These are phyloP conservation scores for Scheffersomyces lignicola DNA, from an alignment of 1,139 yeast species.

Conservation along the genomic window DNA sequence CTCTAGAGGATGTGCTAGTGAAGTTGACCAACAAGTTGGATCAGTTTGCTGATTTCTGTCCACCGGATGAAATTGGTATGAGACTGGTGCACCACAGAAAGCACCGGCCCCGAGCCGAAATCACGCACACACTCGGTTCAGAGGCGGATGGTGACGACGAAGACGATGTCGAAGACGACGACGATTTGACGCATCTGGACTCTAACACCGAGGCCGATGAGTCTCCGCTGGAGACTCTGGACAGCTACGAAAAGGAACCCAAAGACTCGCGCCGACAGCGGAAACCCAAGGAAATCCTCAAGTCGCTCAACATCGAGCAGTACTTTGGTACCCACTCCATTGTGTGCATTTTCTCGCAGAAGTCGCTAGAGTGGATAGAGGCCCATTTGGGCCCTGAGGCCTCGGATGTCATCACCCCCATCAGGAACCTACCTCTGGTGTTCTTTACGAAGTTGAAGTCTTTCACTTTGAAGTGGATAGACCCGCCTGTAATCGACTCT, in stretches of 20 bases:
- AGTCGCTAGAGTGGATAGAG: constrained; percentile 36
- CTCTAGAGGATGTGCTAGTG: constrained; percentile 24
- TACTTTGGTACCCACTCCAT: constrained; percentile 43
- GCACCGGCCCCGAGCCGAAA: background rate
- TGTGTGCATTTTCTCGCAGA: constrained; percentile 35
- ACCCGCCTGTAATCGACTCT: constrained; percentile 29
- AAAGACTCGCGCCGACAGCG: background rate
- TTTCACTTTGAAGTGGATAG: constrained; percentile 32
- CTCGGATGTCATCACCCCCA: constrained; percentile 23
- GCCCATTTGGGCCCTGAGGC: constrained; percentile 25
- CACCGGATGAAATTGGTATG: background rate
- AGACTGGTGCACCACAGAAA: background rate
- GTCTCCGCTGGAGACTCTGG: constrained; percentile 2
- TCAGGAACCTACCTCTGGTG: constrained; percentile 31
- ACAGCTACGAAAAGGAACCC: background rate
- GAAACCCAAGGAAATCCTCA: background rate
- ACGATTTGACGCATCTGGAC: constrained; percentile 6
- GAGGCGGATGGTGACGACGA: constrained; percentile 21
- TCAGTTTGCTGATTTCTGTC: too few species aligned
- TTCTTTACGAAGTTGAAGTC: constrained; percentile 21
- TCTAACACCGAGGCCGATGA: background rate
- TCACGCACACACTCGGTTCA: constrained; percentile 10
- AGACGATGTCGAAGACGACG: constrained; percentile 9
- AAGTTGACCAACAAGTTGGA: constrained; percentile 15
- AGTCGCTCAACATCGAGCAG: constrained; percentile 13